phyloP scores from a whole-genome alignment of 2,329 filamentous ascomycete species.

The Aspergillus phoenicis region DNA sequence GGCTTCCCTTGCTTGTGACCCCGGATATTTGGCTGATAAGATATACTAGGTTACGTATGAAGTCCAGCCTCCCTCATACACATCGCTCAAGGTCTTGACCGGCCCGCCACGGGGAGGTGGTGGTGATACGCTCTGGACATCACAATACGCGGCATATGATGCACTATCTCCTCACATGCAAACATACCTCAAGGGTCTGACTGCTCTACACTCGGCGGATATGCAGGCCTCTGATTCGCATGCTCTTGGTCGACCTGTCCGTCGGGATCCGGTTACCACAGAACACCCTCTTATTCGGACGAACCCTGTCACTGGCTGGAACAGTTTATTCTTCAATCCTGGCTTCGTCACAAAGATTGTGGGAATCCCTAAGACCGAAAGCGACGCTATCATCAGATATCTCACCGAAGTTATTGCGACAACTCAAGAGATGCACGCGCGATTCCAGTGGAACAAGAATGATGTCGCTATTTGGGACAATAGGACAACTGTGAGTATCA shows the following conservation, averaged over 20 bases:
- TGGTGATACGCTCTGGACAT: slow-evolving; percentile 61
- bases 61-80: slow-evolving; percentile 60
- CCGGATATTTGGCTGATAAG: not conserved
- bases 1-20: not conserved
- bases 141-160: slow-evolving; percentile 62
- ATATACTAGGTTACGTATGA: slow-evolving; percentile 56
- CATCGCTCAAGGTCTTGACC: slow-evolving; percentile 56
- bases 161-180: slow-evolving; percentile 59
- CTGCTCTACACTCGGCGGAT: slow-evolving; percentile 58
- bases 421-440: slow-evolving; percentile 68
- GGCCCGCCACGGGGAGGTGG: slow-evolving; percentile 59
- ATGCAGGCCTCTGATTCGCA: slow-evolving; percentile 56
- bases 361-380: slow-evolving; percentile 60
- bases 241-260: slow-evolving; percentile 54
- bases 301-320: slow-evolving; percentile 65
- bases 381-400: slow-evolving; percentile 54
- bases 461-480: slow-evolving; percentile 73
- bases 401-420: slow-evolving; percentile 59
- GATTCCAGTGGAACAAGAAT: slow-evolving; percentile 65
- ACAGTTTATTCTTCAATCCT: slow-evolving; percentile 62
- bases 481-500: slow-evolving; percentile 51
- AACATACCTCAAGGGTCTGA: slow-evolving; percentile 60
- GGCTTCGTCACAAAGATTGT: slow-evolving; percentile 61
- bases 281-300: slow-evolving; percentile 62
- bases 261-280: slow-evolving; percentile 56